phyloP scores from a whole-genome alignment of 140 eudicot species.

The Cichorium intybus region DNA sequence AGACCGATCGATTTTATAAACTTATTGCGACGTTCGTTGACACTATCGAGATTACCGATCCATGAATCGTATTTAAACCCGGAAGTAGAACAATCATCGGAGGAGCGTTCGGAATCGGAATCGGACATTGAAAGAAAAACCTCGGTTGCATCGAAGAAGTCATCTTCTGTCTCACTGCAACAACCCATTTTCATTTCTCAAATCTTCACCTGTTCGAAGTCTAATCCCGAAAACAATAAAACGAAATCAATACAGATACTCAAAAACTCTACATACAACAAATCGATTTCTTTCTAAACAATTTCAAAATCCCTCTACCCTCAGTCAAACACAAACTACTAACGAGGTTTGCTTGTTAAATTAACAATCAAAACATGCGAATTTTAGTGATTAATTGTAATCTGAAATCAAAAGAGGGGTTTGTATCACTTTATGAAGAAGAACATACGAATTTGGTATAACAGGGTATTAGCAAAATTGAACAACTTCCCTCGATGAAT shows the following conservation, averaged over 20 bases:
- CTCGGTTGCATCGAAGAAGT: conserved; percentile 64
- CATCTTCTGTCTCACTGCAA: conserved; percentile 43
- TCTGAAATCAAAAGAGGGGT: background rate
- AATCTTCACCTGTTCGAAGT: conserved; percentile 26
- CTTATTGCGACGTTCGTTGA: conserved; percentile 55
- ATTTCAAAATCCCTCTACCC: background rate
- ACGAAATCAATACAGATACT: conserved; percentile 1
- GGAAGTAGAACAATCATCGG: conserved; percentile 46
- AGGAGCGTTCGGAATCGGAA: conserved; percentile 45
- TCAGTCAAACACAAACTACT: background rate
- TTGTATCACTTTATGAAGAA: background rate
- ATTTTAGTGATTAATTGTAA: background rate
- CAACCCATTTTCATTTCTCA: conserved; percentile 39
- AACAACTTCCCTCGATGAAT: background rate
- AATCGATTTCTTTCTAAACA: background rate
- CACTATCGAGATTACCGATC: conserved; percentile 52
- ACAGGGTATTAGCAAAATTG: background rate
- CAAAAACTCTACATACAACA: background rate
- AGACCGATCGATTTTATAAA: conserved; percentile 56
- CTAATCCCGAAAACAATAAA: conserved; percentile 14
- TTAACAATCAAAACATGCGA: background rate
- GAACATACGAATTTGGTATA: too few species aligned
- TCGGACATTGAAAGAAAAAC: conserved; percentile 52
- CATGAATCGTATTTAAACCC: conserved; percentile 47
- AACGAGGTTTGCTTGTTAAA: background rate